These are phyloP conservation scores for Haplographium delicatum DNA, from an alignment of 495 filamentous ascomycete species.

Conservation along the genomic window DNA sequence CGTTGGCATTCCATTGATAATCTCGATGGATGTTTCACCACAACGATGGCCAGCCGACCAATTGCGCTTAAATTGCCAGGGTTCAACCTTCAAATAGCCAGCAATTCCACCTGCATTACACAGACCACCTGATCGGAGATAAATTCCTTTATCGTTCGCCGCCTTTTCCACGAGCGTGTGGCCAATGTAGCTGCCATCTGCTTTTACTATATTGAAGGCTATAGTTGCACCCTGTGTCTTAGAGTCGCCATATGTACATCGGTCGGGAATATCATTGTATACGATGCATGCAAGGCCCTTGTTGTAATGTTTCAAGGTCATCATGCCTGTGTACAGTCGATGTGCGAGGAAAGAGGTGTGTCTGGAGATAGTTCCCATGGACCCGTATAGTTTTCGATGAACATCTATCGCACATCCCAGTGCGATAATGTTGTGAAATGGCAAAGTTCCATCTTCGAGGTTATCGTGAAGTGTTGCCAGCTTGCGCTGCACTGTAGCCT, in stretches of 20 bases:
- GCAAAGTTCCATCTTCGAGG: slow-evolving; percentile 73
- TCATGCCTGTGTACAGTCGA: slow-evolving; percentile 46
- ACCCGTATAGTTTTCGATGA: slow-evolving; percentile 56
- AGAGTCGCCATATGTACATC: slow-evolving; percentile 47
- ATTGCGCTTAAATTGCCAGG: slow-evolving; percentile 56
- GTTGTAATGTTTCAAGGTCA: slow-evolving; percentile 52
- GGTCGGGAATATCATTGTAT: slow-evolving; percentile 47
- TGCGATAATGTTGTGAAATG: slow-evolving; percentile 73
- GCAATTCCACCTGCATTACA: slow-evolving; percentile 56
- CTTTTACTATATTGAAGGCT: slow-evolving; percentile 59
- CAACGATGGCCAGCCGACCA: slow-evolving; percentile 63
- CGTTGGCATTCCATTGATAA: slow-evolving; percentile 51
- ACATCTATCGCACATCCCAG: slow-evolving; percentile 64
- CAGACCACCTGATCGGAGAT: slow-evolving; percentile 64
- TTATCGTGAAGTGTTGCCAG: slow-evolving; percentile 51
- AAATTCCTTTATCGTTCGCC: slow-evolving; percentile 57
- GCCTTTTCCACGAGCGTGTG: slow-evolving; percentile 57
- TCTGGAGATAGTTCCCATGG: slow-evolving; percentile 54
- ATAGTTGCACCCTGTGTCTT: slow-evolving; percentile 63
- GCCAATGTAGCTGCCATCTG: slow-evolving; percentile 49
- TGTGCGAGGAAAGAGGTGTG: slow-evolving; percentile 56
- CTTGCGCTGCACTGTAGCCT: slow-evolving; percentile 60
- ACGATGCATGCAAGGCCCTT: slow-evolving; percentile 51
- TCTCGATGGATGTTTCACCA: slow-evolving; percentile 38
- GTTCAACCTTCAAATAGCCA: slow-evolving; percentile 36